Percentiles rank a stretch among this genome's conserved stretches.
Evolutionary conservation across 352 stramenopile genomes (phyloP).

Genomic region (Bremia lactucae): DNA sequence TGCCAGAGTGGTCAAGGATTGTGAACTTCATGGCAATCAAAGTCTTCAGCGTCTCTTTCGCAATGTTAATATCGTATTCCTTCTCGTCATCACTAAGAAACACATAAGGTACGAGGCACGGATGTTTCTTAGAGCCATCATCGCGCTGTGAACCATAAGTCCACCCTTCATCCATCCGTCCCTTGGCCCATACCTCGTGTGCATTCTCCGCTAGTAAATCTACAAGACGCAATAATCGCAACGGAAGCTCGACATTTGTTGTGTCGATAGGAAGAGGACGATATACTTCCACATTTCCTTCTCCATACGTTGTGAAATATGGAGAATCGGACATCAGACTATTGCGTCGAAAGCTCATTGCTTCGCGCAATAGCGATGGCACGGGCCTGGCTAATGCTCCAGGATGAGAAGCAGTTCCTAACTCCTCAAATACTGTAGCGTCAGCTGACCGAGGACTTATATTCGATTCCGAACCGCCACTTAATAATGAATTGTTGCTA

Average conservation of each 20-base stretch:
- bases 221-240: constrained; percentile 54
- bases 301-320: constrained; percentile 63
- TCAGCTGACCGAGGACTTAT: constrained; percentile 17
- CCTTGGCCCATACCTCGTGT: constrained; percentile 81
- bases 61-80: constrained; percentile 84
- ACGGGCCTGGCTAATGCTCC: constrained; percentile 33
- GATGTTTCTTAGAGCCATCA: constrained; percentile 71
- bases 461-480: constrained; percentile 13
- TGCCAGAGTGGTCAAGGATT: constrained; percentile 58
- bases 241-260: constrained; percentile 48
- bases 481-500: constrained; percentile 25
- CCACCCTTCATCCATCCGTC: constrained; percentile 82
- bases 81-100: constrained; percentile 86
- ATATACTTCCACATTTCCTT: constrained; percentile 51
- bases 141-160: constrained; percentile 74
- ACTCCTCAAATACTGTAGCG: constrained; percentile 20
- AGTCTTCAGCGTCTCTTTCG: constrained; percentile 82
- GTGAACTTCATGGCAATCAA: constrained; percentile 82
- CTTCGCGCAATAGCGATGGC: constrained; percentile 50
- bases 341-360: constrained; percentile 66
- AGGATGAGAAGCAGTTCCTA: constrained; percentile 16
- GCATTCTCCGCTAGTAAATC: constrained; percentile 79
- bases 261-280: constrained; percentile 71
- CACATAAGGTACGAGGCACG: constrained; percentile 80
- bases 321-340: constrained; percentile 73